phyloP scores from a whole-genome alignment of 305 asterid species.

The Nicotiana rustica region DNA sequence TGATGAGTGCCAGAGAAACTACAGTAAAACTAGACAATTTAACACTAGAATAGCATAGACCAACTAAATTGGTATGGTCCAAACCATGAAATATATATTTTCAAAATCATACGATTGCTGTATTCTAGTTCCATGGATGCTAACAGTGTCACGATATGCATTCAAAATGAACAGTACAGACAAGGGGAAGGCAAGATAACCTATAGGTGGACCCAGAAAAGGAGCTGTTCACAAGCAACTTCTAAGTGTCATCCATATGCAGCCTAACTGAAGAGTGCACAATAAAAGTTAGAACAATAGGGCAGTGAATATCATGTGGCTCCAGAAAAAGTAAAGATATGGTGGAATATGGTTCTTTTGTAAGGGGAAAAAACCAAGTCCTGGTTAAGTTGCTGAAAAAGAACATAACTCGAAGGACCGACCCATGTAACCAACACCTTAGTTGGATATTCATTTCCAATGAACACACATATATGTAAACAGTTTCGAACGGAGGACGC shows the following conservation, averaged over 20 bases:
- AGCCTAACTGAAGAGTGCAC: no score
- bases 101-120: background rate
- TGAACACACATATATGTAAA: background rate
- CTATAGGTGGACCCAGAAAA: constrained; percentile 27
- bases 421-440: background rate
- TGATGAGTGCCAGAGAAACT: constrained; percentile 2
- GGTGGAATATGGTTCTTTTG: no score
- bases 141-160: background rate
- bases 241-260: background rate
- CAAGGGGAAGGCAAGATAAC: constrained; percentile 22
- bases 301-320: no score
- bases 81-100: background rate
- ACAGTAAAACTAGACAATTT: background rate
- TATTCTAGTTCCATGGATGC: constrained; percentile 20
- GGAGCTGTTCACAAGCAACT: constrained; percentile 17
- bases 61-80: background rate
- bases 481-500: background rate
- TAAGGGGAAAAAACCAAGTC: no score
- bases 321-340: no score
- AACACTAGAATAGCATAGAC: background rate
- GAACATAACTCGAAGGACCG: background rate
- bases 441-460: background rate
- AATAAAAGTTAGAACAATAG: no score
- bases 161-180: background rate
- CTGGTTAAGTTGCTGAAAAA: constrained; percentile 12